Evolutionary conservation across 2,329 filamentous ascomycete species (phyloP).

Genomic region (Magnaporthiopsis poae): DNA sequence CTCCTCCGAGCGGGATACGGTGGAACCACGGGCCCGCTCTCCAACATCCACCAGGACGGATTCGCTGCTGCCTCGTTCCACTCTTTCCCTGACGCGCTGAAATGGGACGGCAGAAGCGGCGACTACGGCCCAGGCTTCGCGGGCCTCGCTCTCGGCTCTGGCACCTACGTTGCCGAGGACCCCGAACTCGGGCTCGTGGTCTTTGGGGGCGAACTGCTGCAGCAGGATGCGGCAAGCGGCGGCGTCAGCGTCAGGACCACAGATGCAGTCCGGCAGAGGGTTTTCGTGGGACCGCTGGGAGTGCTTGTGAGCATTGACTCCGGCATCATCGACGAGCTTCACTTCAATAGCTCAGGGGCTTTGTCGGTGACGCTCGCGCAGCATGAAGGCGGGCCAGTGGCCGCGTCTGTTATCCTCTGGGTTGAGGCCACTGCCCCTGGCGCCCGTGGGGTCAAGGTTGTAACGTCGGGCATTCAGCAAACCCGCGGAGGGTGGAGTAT

Average conservation of each 20-base stretch:
- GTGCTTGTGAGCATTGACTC: constrained; percentile 32
- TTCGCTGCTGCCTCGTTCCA: constrained; percentile 48
- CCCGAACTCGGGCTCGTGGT: constrained; percentile 34
- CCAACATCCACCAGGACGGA: constrained; percentile 45
- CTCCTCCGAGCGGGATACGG: constrained; percentile 45
- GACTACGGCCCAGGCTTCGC: constrained; percentile 49
- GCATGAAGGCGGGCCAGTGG: background rate
- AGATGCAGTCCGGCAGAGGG: constrained; percentile 36
- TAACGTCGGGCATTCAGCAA: background rate
- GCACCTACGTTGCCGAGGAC: constrained; percentile 39
- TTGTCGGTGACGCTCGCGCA: constrained; percentile 3
- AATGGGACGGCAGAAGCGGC: constrained; percentile 46
- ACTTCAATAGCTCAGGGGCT: constrained; percentile 13
- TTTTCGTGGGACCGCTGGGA: constrained; percentile 38
- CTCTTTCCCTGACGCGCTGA: constrained; percentile 43
- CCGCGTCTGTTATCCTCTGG: constrained; percentile 1
- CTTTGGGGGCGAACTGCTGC: constrained; percentile 36
- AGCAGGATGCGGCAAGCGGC: constrained; percentile 7
- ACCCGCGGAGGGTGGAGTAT: constrained; percentile 1
- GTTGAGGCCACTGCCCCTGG: background rate
- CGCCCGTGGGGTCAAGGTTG: background rate
- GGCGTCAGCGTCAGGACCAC: constrained; percentile 28
- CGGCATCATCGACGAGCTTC: constrained; percentile 30
- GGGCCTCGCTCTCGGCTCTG: constrained; percentile 39
- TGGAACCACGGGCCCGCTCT: constrained; percentile 41